These are phyloP conservation scores for Oryza glumipatula DNA, from an alignment of 176 grass and related monocot genomes.

Conservation along the genomic window DNA sequence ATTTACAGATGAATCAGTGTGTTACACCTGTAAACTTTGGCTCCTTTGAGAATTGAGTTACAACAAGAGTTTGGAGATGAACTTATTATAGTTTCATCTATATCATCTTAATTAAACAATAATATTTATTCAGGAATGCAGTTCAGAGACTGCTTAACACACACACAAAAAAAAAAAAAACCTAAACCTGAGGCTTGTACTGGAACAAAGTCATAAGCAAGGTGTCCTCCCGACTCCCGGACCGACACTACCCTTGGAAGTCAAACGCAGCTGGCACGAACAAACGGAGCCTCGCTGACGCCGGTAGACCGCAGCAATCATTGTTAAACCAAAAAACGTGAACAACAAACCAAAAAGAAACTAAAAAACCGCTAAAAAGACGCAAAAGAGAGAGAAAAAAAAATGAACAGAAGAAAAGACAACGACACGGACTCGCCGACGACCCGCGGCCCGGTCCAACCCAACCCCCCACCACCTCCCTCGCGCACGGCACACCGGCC, in stretches of 20 bases:
- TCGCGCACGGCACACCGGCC: not conserved
- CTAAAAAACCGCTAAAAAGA: not conserved
- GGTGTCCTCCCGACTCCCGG: not conserved
- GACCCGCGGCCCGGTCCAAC: constrained; percentile 18
- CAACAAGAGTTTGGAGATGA: not conserved
- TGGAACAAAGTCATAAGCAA: not conserved
- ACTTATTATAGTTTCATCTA: not conserved
- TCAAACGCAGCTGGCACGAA: not conserved
- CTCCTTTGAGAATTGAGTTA: not conserved
- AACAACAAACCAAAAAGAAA: not conserved
- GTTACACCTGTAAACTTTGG: not conserved
- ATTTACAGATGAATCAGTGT: not conserved
- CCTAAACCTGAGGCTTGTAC: not conserved
- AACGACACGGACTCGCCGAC: not conserved
- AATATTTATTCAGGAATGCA: not conserved
- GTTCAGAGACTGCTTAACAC: not conserved
- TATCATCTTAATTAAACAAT: not conserved
- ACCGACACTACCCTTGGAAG: not conserved
- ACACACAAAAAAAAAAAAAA: not conserved
- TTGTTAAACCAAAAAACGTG: not conserved
- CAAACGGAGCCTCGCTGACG: not conserved
- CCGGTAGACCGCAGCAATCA: not conserved
- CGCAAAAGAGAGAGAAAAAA: not conserved
- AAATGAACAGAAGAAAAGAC: not conserved
- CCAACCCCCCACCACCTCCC: not conserved